Percentiles rank a stretch among this genome's conserved stretches.
Evolutionary conservation across 768 basidiomycete species (phyloP).

Genomic region (Auriscalpium microsporum): DNA sequence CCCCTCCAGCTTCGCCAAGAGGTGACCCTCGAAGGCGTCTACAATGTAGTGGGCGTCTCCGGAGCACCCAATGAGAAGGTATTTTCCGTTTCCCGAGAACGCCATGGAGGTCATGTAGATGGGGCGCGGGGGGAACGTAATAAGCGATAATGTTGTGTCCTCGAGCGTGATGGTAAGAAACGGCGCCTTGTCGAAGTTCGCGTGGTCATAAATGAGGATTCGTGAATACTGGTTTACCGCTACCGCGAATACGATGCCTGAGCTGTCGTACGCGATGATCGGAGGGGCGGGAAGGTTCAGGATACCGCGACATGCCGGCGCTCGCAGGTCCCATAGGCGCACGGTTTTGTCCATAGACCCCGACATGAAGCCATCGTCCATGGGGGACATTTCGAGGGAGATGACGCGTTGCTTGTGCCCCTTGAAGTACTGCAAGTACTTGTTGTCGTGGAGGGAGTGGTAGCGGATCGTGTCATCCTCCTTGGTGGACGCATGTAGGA

Average conservation of each 20-base stretch:
- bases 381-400: conserved; percentile 85
- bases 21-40: conserved; percentile 80
- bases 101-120: conserved; percentile 87
- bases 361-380: conserved; percentile 94
- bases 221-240: conserved; percentile 75
- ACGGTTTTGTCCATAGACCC: conserved; percentile 92
- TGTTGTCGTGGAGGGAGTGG: conserved; percentile 93
- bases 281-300: conserved; percentile 68
- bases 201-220: conserved; percentile 78
- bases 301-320: conserved; percentile 68
- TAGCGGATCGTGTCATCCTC: conserved; percentile 93
- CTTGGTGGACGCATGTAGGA: conserved; percentile 89
- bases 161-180: conserved; percentile 79
- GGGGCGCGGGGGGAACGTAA: conserved; percentile 79
- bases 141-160: conserved; percentile 65
- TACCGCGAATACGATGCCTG: conserved; percentile 81
- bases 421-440: conserved; percentile 90
- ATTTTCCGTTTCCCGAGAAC: conserved; percentile 88
- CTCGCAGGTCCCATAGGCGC: conserved; percentile 89
- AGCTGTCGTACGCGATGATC: conserved; percentile 76
- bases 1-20: conserved; percentile 81
- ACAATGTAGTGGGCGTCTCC: conserved; percentile 89
- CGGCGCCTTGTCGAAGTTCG: conserved; percentile 85
- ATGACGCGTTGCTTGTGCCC: conserved; percentile 88
- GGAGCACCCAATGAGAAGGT: conserved; percentile 86